Evolutionary conservation across 768 basidiomycete genomes (phyloP), one percentile per base, ranked within the genome.

Genomic region (Suillus fuscotomentosus): DNA sequence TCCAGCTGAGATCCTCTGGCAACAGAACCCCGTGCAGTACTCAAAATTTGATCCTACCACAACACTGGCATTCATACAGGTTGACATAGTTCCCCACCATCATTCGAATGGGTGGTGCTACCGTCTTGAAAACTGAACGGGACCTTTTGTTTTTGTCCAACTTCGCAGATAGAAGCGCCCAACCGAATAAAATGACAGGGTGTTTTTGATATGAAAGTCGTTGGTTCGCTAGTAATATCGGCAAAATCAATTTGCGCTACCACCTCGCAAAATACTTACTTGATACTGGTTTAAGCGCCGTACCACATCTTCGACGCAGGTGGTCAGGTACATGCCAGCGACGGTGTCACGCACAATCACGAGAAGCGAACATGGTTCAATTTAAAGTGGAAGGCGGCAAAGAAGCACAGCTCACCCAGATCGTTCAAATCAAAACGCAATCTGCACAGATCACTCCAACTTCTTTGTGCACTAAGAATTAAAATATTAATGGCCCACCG

Each of bases 381-480:
- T 56, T 38, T 56, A 36, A 56, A 14, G 24, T 13, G 20, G 14
- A 59, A 59, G 39, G 57, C 24, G 39, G 57, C 11, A 48, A 61
- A 31, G 47, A 61, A 59, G 38, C n/a, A 60, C 60, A 10, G 31
- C 61, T 57, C 27, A 39, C 38, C 50, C 61, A 41, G 38, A 62
- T 62, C 56, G 27, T 36, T 60, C 11, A 27, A 20, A 62, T 62
- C 41, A 31, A 56, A 60, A 62, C 50, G 55, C 38, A 62, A 62
- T 62, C 61, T 62, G 22, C 61, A 34, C 43, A 62, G 36, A 53
- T 48, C 61, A 55, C 24, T 41, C 7, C 54, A 2, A 24, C 38
- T 38, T 56, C 36, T 36, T 55, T 38, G n/a, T 36, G 34, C 17
- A 20, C 11, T 15, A 55, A 38, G 4, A 57, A 57, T 24, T 22